Evolutionary conservation across 257 asterid genomes (phyloP).

Genomic region (Lycium ferocissimum): DNA sequence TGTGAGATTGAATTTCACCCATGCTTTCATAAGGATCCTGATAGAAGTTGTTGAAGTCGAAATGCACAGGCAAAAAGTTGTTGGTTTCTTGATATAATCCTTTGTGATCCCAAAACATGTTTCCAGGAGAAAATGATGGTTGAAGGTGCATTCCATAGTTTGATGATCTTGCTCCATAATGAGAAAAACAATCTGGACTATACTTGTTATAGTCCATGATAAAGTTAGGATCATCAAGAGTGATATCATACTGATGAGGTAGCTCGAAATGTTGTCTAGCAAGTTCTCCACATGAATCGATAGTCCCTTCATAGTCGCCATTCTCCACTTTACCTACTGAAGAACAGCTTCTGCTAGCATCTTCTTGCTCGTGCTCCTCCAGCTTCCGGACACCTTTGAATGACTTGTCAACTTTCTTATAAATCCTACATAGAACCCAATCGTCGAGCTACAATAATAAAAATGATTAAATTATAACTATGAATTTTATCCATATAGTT

Average conservation of each 20-base stretch:
- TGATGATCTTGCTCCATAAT: not conserved
- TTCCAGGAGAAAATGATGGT: not conserved
- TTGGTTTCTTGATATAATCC: not conserved
- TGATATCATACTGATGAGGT: not conserved
- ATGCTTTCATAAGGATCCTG: not conserved
- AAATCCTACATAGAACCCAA: constrained; percentile 40
- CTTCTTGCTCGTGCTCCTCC: not conserved
- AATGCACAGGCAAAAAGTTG: not conserved
- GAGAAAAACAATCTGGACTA: not conserved
- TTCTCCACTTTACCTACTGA: not conserved
- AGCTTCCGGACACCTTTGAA: not conserved
- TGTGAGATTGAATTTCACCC: not conserved
- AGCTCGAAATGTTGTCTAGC: not conserved
- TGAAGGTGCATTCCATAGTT: not conserved
- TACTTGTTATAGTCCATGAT: not conserved
- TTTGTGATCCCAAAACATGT: not conserved
- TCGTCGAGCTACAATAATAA: constrained; percentile 41
- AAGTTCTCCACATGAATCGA: not conserved
- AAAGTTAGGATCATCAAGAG: not conserved
- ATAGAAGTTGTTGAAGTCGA: not conserved
- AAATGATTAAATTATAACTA: not conserved
- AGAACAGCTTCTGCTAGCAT: not conserved
- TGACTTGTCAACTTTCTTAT: constrained; percentile 30
- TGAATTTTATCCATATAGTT: not conserved
- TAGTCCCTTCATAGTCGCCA: not conserved